phyloP scores from a whole-genome alignment of 129 eudicot genomes.

The Ambrosia trifida region DNA sequence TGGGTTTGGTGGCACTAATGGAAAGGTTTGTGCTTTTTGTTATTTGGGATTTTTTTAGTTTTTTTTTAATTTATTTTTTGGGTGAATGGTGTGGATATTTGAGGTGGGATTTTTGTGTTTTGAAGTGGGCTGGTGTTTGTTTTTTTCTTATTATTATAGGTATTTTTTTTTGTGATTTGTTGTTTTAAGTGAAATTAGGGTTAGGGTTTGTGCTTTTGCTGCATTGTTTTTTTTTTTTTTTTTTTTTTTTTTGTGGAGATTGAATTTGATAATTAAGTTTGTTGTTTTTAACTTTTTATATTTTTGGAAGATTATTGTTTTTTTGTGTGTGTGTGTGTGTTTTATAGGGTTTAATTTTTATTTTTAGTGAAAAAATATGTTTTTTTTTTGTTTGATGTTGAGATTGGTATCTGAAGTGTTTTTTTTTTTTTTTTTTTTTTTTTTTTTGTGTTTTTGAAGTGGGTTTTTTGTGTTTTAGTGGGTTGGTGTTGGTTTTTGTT shows the following conservation, averaged over 20 bases:
- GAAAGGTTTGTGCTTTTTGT: conserved; percentile 57
- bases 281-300: not conserved
- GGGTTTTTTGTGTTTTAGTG: too few species aligned
- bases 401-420: too few species aligned
- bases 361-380: not conserved
- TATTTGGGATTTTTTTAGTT: not conserved
- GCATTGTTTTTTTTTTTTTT: too few species aligned
- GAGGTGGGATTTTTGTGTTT: not conserved
- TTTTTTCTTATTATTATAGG: not conserved
- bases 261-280: not conserved
- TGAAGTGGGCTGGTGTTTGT: not conserved
- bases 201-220: conserved; percentile 4
- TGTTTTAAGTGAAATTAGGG: not conserved
- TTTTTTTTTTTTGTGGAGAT: too few species aligned
- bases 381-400: too few species aligned
- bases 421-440: too few species aligned
- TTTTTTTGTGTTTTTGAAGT: too few species aligned
- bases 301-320: not conserved
- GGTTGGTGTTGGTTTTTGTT: not conserved
- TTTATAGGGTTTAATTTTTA: not conserved
- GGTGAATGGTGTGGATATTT: not conserved
- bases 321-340: not conserved
- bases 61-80: not conserved
- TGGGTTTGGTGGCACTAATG: conserved; percentile 77
- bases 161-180: not conserved